These are phyloP conservation scores for Endothia cerciana DNA, from an alignment of 2,329 filamentous ascomycete genomes.

Conservation along the genomic window DNA sequence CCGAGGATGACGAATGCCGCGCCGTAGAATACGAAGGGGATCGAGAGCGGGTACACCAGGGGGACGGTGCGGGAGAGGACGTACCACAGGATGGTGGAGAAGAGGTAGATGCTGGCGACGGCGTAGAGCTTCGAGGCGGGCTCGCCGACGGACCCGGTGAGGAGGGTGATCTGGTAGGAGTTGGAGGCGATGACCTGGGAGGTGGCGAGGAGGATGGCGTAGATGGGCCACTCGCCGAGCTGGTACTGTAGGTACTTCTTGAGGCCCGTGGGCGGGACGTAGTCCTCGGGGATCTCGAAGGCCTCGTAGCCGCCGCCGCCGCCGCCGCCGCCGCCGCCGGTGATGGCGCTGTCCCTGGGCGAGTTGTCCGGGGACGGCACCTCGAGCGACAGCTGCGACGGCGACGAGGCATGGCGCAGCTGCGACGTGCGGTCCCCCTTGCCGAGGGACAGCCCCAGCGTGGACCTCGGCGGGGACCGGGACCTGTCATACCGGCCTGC, in stretches of 20 bases:
- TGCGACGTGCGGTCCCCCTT: slow-evolving; percentile 13
- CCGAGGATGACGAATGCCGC: slow-evolving; percentile 63
- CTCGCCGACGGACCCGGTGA: slow-evolving; percentile 64
- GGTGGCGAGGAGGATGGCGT: slow-evolving; percentile 61
- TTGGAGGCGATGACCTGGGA: slow-evolving; percentile 66
- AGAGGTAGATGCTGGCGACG: slow-evolving; percentile 60
- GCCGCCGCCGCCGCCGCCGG: too few species aligned
- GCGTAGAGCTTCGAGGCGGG: slow-evolving; percentile 59
- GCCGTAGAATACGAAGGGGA: slow-evolving; percentile 64
- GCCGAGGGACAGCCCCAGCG: slow-evolving; percentile 19
- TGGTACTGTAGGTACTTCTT: slow-evolving; percentile 47
- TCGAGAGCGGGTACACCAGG: slow-evolving; percentile 56
- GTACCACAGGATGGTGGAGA: slow-evolving; percentile 63
- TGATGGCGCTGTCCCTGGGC: not conserved
- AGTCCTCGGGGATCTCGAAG: slow-evolving; percentile 38
- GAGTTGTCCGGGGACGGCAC: slow-evolving; percentile 30
- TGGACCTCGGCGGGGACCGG: slow-evolving; percentile 42
- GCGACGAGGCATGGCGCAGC: not conserved
- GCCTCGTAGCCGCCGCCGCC: slow-evolving; percentile 25
- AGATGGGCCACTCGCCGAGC: slow-evolving; percentile 64
- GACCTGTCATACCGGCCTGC: slow-evolving; percentile 35
- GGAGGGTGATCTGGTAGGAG: slow-evolving; percentile 66
- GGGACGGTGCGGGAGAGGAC: slow-evolving; percentile 58
- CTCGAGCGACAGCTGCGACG: slow-evolving; percentile 7
- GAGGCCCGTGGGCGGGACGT: slow-evolving; percentile 61